Evolutionary conservation across 2,329 filamentous ascomycete genomes (phyloP).

Genomic region (Pseudodiploospora longispora): DNA sequence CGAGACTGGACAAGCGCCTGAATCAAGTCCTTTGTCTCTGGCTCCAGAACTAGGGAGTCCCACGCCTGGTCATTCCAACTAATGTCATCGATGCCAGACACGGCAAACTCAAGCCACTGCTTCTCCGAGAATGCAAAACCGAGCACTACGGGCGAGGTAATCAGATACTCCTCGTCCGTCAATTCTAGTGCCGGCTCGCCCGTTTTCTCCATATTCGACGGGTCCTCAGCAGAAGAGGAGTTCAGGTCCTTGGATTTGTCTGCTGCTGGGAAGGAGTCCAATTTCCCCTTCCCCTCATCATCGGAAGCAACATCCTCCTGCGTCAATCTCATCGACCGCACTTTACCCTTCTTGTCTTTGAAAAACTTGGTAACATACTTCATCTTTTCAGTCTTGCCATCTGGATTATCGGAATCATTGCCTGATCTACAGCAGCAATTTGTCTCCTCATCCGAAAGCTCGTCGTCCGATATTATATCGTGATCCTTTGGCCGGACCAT

Average conservation of each 20-base stretch:
- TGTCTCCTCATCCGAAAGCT: conserved; percentile 34
- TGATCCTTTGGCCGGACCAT: conserved; percentile 65
- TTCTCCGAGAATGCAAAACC: conserved; percentile 87
- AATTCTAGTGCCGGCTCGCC: conserved; percentile 42
- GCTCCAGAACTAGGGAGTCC: conserved; percentile 65
- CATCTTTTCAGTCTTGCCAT: conserved; percentile 31
- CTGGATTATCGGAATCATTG: conserved; percentile 31
- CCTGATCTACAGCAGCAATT: conserved; percentile 16
- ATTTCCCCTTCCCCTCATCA: conserved; percentile 31
- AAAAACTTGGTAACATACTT: conserved; percentile 46
- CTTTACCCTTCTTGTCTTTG: conserved; percentile 33
- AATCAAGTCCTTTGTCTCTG: conserved; percentile 57
- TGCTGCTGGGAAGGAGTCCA: conserved; percentile 42
- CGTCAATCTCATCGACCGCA: conserved; percentile 24
- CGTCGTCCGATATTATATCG: conserved; percentile 46
- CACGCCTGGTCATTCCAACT: conserved; percentile 80
- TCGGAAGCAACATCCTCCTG: conserved; percentile 14
- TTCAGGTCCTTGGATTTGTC: conserved; percentile 4
- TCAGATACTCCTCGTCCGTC: conserved; percentile 74
- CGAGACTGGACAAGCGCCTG: conserved; percentile 73
- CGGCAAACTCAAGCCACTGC: conserved; percentile 79
- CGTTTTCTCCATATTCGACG: conserved; percentile 3
- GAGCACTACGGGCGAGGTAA: conserved; percentile 75
- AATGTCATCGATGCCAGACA: conserved; percentile 72
- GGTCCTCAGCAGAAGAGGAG: neutral